Percentiles rank a stretch among this genome's conserved stretches.
phyloP scores from a whole-genome alignment of 148 eudicot species.

The Euryodendron excelsum region DNA sequence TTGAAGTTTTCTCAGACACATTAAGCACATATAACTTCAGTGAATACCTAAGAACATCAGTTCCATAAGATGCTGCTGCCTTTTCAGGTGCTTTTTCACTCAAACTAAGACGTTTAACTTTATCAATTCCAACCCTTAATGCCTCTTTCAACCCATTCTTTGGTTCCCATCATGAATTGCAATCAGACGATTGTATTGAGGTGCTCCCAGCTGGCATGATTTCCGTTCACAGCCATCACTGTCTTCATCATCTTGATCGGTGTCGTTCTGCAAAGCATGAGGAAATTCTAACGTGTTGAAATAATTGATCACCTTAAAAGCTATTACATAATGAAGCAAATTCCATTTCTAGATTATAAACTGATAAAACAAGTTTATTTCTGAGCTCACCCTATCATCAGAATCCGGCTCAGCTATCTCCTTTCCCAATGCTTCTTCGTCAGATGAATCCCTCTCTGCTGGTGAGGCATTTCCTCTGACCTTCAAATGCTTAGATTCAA shows the following conservation, averaged over 20 bases:
- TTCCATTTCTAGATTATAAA: background rate
- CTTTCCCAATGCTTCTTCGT: slow-evolving; percentile 35
- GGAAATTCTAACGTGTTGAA: background rate
- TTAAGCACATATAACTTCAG: background rate
- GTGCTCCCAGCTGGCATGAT: slow-evolving; percentile 32
- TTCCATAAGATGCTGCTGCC: slow-evolving; percentile 55
- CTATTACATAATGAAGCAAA: background rate
- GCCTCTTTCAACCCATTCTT: slow-evolving; percentile 56
- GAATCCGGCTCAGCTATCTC: slow-evolving; percentile 26
- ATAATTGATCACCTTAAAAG: background rate
- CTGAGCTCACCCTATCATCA: slow-evolving; percentile 30
- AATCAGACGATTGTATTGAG: slow-evolving; percentile 62
- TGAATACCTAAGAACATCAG: slow-evolving; percentile 67
- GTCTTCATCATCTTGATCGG: slow-evolving; percentile 34
- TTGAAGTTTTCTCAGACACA: background rate
- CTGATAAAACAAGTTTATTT: background rate
- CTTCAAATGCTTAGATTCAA: slow-evolving; percentile 40
- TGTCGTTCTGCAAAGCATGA: background rate
- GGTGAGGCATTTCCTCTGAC: slow-evolving; percentile 28
- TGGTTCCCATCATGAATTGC: slow-evolving; percentile 76
- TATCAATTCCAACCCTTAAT: slow-evolving; percentile 34
- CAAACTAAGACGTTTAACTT: slow-evolving; percentile 65
- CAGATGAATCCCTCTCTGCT: slow-evolving; percentile 38
- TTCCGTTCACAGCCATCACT: slow-evolving; percentile 21
- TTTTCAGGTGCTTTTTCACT: slow-evolving; percentile 68